Evolutionary conservation across 2,329 filamentous ascomycete genomes (phyloP).

Genomic region (Cercospora sp.): DNA sequence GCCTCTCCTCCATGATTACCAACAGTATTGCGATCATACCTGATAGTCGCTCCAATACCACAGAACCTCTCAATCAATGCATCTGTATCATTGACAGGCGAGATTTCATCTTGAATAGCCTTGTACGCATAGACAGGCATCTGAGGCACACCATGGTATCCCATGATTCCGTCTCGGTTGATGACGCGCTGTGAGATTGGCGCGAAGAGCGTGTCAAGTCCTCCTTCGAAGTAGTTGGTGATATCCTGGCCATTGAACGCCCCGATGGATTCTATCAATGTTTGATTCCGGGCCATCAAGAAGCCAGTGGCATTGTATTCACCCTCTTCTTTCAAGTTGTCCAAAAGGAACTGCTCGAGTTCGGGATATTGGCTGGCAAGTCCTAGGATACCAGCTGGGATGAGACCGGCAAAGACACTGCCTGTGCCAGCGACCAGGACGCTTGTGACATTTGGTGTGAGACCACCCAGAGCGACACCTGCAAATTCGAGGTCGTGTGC

Average conservation of each 20-base stretch:
- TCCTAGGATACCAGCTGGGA: slow-evolving; percentile 41
- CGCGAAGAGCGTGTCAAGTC: slow-evolving; percentile 30
- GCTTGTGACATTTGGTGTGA: slow-evolving; percentile 46
- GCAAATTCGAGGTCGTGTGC: slow-evolving; percentile 55
- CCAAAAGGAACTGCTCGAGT: slow-evolving; percentile 31
- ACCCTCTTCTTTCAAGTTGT: slow-evolving; percentile 34
- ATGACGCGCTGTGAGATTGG: slow-evolving; percentile 34
- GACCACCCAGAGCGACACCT: slow-evolving; percentile 54
- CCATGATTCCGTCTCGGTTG: slow-evolving; percentile 40
- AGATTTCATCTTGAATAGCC: slow-evolving; percentile 51
- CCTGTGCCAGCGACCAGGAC: slow-evolving; percentile 43
- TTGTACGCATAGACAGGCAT: slow-evolving; percentile 57
- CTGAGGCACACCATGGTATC: slow-evolving; percentile 46
- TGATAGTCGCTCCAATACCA: slow-evolving; percentile 44
- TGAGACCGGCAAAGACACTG: slow-evolving; percentile 34
- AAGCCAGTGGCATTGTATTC: slow-evolving; percentile 42
- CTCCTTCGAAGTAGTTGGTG: slow-evolving; percentile 46
- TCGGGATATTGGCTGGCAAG: slow-evolving; percentile 42
- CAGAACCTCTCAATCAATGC: slow-evolving; percentile 48
- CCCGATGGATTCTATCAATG: slow-evolving; percentile 30
- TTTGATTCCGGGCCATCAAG: slow-evolving; percentile 32
- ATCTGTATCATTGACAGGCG: slow-evolving; percentile 48
- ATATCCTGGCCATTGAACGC: slow-evolving; percentile 43
- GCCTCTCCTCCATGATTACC: slow-evolving; percentile 46
- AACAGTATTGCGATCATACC: slow-evolving; percentile 49